Base-by-base conservation (phyloP, 1,284 basidiomycete genomes). In the Jaminaea rosea region DNA sequence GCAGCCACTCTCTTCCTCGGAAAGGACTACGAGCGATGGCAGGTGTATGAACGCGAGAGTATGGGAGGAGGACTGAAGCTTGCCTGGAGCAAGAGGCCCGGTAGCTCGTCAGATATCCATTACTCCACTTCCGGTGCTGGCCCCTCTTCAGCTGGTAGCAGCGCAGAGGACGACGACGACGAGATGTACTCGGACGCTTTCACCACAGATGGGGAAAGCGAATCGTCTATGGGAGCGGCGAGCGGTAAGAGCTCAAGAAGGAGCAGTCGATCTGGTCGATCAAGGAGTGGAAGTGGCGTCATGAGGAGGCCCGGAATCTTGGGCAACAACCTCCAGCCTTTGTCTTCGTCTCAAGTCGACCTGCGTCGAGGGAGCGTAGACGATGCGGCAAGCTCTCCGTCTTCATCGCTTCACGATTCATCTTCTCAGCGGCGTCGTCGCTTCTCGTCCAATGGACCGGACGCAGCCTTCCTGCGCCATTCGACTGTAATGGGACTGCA, bases 21-120 rank as follows among this genome's bases (percentile, higher is more conserved):
- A 21, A 69, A 68, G 44, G 69, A 72, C 27, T 55, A 64, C 53
- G 69, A 72, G 49, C 61, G 69, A 49, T 72, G 69, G 69, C 58
- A 62, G 9, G 56, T 50, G 9, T 59, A 65, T 28, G 62, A 65
- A 23, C 49, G 53, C 19, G 65, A 66, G 29, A 53, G 53, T 19
- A 58, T 62, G 51, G 55, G 54, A 4, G 53, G 55, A 5, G 19
- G 46, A 11, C 26, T 48, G 7, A 52, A 55, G 42, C 42, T 52
- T 26, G 56, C 57, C 34, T 49, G 56, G 21, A 21, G 34, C 9
- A 8, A 31, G 15, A 31, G 9, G 29, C 29, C n/a, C n/a, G n/a
- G n/a, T n/a, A n/a, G n/a, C n/a, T n/a, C n/a, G n/a, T n/a, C n/a
- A n/a, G n/a, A n/a, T n/a, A n/a, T n/a, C n/a, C n/a, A n/a, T n/a